Percentiles rank a stretch among this genome's conserved stretches.
These are phyloP conservation scores for Pseudoscleropodium purum DNA, from an alignment of 225 moss, liverwort and hornwort genomes.

Conservation along the genomic window DNA sequence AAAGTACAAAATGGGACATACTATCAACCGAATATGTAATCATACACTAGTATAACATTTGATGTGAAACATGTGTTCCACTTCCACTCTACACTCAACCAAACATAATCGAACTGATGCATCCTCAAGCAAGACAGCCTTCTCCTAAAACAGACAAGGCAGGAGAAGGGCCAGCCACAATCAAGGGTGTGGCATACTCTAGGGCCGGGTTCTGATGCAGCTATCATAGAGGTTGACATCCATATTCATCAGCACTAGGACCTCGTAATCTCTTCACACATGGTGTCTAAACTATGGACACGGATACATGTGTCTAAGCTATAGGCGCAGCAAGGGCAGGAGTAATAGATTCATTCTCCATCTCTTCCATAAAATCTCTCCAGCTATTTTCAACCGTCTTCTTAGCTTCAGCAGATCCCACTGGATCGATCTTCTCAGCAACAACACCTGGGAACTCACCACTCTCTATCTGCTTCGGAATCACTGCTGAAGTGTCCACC, in stretches of 20 bases:
- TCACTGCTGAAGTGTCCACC: not conserved
- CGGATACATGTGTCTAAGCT: not conserved
- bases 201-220: not conserved
- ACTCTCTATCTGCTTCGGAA: not conserved
- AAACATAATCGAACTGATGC: not conserved
- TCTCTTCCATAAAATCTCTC: conserved; percentile 7
- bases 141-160: not conserved
- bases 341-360: not conserved
- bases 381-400: not conserved
- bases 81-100: not conserved
- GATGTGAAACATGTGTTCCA: not conserved
- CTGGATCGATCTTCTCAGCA: not conserved
- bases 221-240: not conserved
- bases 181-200: not conserved
- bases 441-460: not conserved
- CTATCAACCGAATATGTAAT: not conserved
- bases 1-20: not conserved
- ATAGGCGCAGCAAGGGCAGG: not conserved
- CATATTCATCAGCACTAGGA: not conserved
- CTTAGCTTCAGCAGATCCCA: not conserved
- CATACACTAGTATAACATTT: not conserved
- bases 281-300: not conserved
- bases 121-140: not conserved
- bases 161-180: not conserved
- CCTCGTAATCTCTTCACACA: not conserved